phyloP scores from a whole-genome alignment of 1,284 basidiomycete genomes.

The Puccinia novopanici region DNA sequence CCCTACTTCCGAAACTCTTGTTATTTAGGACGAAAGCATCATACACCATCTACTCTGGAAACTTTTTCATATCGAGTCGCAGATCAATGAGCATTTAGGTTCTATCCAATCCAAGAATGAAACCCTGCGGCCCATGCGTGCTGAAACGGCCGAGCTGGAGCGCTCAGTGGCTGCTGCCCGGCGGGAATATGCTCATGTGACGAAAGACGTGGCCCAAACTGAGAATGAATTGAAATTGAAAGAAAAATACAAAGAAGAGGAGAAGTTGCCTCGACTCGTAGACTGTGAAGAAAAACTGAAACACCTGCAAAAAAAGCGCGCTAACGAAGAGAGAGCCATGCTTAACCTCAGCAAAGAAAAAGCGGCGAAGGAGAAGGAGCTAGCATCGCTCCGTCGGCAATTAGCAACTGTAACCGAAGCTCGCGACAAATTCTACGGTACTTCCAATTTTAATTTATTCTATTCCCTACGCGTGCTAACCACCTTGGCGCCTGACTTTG shows the following conservation, averaged over 20 bases:
- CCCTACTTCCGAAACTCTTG: background rate
- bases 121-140: conserved; percentile 67
- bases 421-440: conserved; percentile 69
- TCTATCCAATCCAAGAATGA: conserved; percentile 74
- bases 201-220: conserved; percentile 71
- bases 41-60: conserved; percentile 83
- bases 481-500: background rate
- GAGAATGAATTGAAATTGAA: conserved; percentile 77
- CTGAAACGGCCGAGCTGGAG: conserved; percentile 66
- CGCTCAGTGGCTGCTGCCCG: conserved; percentile 73
- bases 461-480: conserved; percentile 26
- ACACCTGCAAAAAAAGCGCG: conserved; percentile 36
- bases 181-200: conserved; percentile 75
- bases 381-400: conserved; percentile 41
- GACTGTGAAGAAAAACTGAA: conserved; percentile 48
- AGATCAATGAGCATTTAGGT: conserved; percentile 71
- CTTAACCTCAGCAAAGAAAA: conserved; percentile 26
- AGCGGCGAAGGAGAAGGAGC: conserved; percentile 24
- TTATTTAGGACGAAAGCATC: conserved; percentile 72
- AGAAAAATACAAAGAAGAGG: conserved; percentile 77
- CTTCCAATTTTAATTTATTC: conserved; percentile 35
- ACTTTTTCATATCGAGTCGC: conserved; percentile 83
- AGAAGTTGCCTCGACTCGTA: conserved; percentile 63
- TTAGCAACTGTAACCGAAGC: conserved; percentile 70
- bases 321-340: conserved; percentile 26